Base-by-base conservation (phyloP, 306 rosid species). In the Cucurbita argyrosperma region DNA sequence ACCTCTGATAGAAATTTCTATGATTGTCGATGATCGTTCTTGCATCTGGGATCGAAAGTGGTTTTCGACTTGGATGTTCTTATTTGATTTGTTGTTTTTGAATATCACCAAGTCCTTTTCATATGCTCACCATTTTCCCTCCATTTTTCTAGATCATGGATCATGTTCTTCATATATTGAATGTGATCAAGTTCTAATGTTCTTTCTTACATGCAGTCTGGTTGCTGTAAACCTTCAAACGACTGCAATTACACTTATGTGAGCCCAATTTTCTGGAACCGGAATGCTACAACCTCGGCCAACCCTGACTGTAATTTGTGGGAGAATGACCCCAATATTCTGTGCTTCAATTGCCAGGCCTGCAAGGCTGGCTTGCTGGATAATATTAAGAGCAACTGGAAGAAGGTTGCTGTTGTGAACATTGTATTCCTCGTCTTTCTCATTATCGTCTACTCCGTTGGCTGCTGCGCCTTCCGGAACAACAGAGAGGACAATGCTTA, bases 291-390 rank as follows among this genome's bases (percentile, higher is more conserved):
- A 38, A 1, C 37, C 49, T 18, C 47, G 23, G 10, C 61, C 60
- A 79, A 82, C 63, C 51, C 82, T 3, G 90, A 89, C 56, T 89
- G 96, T 30, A 54, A 67, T 57, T 13, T 65, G 51, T 89, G 96
- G 96, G 37, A 9, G 0, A 87, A 89, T 37, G 54, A 81, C 15
- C 75, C 74, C 14, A 54, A 4, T 6, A 5, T 59, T 47, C 65
- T 84, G 78, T 89, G 96, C 87, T 89, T 74, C 80, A 38, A 78
- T 68, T 89, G 96, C 66, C 69, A 87, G 57, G 82, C 92, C 4
- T 89, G 96, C 82, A 87, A 85, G 72, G 92, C 90, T 13, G 96
- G 88, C 6, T 79, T 85, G 38, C 79, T 89, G 39, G 84, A 88
- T 26, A 84, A 81, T 74, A 13, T 86, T 13, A 86, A 80, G 82